Percentiles rank a stretch among this genome's conserved stretches.
phyloP scores from a whole-genome alignment of 805 yeast species.

The Cyberlindnera japonica region DNA sequence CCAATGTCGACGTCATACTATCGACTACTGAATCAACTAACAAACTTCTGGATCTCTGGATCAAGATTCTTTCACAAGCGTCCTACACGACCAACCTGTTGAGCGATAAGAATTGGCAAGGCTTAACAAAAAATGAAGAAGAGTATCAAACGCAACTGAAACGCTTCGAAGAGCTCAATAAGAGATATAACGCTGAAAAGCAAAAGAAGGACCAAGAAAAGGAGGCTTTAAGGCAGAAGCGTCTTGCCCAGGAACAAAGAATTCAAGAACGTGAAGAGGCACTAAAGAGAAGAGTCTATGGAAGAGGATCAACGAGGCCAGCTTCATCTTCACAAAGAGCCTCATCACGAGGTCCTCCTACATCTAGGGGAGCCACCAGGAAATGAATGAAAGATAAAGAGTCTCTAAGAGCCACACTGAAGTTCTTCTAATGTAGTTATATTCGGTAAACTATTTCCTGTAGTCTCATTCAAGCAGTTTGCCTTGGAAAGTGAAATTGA shows the following conservation, averaged over 20 bases:
- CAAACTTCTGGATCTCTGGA: constrained; percentile 54
- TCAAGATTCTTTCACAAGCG: constrained; percentile 58
- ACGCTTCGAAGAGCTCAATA: constrained; percentile 29
- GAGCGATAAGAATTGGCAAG: constrained; percentile 40
- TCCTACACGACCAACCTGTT: constrained; percentile 48
- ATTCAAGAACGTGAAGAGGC: constrained; percentile 27
- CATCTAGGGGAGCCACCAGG: not conserved
- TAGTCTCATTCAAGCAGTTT: no score
- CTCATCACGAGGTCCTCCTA: not conserved
- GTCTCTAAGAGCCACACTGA: no score
- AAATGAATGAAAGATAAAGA: no score
- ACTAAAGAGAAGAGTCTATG: constrained; percentile 29
- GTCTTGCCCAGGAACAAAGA: constrained; percentile 18
- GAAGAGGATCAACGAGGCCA: constrained; percentile 16
- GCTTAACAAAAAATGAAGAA: constrained; percentile 26
- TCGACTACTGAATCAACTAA: constrained; percentile 45
- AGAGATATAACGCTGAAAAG: constrained; percentile 23
- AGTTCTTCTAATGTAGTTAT: no score
- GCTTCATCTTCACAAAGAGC: constrained; percentile 1
- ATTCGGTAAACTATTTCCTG: no score
- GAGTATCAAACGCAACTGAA: constrained; percentile 24
- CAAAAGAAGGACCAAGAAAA: constrained; percentile 26
- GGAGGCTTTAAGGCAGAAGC: constrained; percentile 18
- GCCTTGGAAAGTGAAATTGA: no score
- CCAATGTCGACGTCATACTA: constrained; percentile 16